Evolutionary conservation across 140 eudicot genomes (phyloP), one percentile per base, ranked within the genome.

Genomic region (Oenanthe javanica): DNA sequence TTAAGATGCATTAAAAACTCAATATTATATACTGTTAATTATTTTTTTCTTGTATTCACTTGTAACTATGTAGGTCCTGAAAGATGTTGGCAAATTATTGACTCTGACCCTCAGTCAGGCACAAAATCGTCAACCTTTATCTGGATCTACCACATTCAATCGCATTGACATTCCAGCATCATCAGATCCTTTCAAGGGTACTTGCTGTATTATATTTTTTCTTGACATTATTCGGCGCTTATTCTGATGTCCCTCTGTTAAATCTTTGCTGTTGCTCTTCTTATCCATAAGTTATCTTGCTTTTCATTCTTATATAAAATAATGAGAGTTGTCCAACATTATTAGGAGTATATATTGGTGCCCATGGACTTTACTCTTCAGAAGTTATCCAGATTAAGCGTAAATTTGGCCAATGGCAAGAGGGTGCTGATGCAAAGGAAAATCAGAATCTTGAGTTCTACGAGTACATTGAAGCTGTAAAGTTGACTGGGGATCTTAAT

Each of bases 391-490:
- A 95, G 27, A 51, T 95, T 81, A 95, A 84, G 82, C 96, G 91
- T 76, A 93, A 87, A 86, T 91, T 89, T 89, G 99, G 99, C 57
- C 98, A 91, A 82, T 95, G 98, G 98, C 83, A 88, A 81, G 97
- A 91, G 48, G 97, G 93, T 81, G 92, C 83, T 61, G 81, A 51
- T 82, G 48, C 80, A 52, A 84, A 86, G 72, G 88, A 84, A 74
- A 80, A 85, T 78, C 84, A 89, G 79, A 82, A 88, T 79, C 87
- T 91, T 27, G 90, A 93, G 81, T 93, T 95, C 80, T 95, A 95
- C 76, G 99, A 95, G 86, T 95, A 95, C 80, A 97, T 95, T 80
- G 99, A 95, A 85, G 99, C 98, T 78, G 88, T 93, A 45, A 95
- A 95, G 79, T 80, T 95, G 72, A 93, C 98, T 76, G 99, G 99